Conservation (phyloP, 1,284 basidiomycete species). For the Cryptococcus sp. region DNA sequence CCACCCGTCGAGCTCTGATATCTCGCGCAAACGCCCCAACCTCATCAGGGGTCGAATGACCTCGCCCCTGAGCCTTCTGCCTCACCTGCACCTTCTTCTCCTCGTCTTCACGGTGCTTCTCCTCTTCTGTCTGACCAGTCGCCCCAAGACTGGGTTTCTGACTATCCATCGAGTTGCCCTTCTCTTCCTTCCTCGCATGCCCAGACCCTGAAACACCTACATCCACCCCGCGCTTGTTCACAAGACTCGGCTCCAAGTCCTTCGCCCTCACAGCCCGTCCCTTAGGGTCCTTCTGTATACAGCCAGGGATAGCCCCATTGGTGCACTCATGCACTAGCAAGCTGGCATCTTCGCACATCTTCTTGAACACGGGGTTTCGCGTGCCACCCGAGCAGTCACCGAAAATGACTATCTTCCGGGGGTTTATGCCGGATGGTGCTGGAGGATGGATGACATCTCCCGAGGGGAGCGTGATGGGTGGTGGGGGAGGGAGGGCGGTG, state of each 20-base stretch:
- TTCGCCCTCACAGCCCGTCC: constrained; percentile 33
- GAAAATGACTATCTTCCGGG: constrained; percentile 54
- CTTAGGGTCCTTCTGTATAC: constrained; percentile 43
- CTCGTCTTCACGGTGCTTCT: constrained; percentile 15
- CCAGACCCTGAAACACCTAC: constrained; percentile 21
- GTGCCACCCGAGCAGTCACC: constrained; percentile 47
- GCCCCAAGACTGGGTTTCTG: constrained; percentile 10
- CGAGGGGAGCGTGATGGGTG: constrained; percentile 65
- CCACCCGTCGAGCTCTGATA: constrained; percentile 63
- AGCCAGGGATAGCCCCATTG: constrained; percentile 67
- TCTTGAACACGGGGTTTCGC: constrained; percentile 33
- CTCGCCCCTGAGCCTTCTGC: constrained; percentile 60
- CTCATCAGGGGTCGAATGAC: constrained; percentile 78
- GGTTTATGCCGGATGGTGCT: constrained; percentile 22
- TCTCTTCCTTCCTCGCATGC: constrained; percentile 15
- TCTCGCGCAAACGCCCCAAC: constrained; percentile 72
- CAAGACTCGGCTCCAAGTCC: constrained; percentile 41
- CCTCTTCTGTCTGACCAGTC: constrained; percentile 16
- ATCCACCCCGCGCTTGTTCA: constrained; percentile 19
- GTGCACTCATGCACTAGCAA: constrained; percentile 70
- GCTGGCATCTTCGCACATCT: constrained; percentile 38
- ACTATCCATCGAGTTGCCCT: constrained; percentile 9
- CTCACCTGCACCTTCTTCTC: constrained; percentile 53
- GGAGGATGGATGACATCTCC: constrained; percentile 76
- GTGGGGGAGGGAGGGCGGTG: constrained; percentile 57